Evolutionary conservation across 306 rosid species (phyloP), one percentile per base, ranked within the genome.

Genomic region (Quercus alba): DNA sequence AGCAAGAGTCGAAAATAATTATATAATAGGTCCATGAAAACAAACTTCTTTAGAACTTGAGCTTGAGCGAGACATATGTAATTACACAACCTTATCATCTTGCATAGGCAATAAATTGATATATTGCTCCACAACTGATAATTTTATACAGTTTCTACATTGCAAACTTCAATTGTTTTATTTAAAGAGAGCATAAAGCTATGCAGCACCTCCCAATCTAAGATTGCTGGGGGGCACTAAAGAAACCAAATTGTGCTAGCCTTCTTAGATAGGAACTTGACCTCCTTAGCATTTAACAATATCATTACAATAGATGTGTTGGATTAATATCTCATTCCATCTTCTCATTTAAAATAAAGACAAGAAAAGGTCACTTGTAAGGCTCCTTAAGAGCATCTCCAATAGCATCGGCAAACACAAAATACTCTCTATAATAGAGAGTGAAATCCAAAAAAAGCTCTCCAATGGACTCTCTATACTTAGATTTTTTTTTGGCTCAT

Each of bases 261-360:
- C 31, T 59, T 71, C 70, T 78, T 56, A 18, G 38, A 15, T 3
- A 61, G 9, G 17, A 86, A 66, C 54, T 75, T 80, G 30, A 56
- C 19, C 23, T 17, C 25, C 58, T 62, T 18, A 69, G 70, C 56
- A 62, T 76, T 84, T 72, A 30, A 58, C 70, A 77, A 75, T 12
- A 49, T 13, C 5, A 12, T 49, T 49, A 49, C 14, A 49, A 12
- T 81, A 81, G 28, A 28, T 75, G 80, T 76, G 56, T 28, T 41
- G 8, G 55, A 68, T 52, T 73, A 81, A 83, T 62, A 81, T 84
- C 75, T 72, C 62, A 23, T 52, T 75, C 78, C 82, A 77, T 80
- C 20, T 75, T 73, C 76, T 25, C 78, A 76, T 77, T 59, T 63
- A 14, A 28, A 72, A 76, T 63, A 61, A 59, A 61, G 49, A 28